Percentiles rank a stretch among this genome's conserved stretches.
These are phyloP conservation scores for Dryadomyces quercivorus DNA, from an alignment of 2,329 filamentous ascomycete genomes.

Conservation along the genomic window DNA sequence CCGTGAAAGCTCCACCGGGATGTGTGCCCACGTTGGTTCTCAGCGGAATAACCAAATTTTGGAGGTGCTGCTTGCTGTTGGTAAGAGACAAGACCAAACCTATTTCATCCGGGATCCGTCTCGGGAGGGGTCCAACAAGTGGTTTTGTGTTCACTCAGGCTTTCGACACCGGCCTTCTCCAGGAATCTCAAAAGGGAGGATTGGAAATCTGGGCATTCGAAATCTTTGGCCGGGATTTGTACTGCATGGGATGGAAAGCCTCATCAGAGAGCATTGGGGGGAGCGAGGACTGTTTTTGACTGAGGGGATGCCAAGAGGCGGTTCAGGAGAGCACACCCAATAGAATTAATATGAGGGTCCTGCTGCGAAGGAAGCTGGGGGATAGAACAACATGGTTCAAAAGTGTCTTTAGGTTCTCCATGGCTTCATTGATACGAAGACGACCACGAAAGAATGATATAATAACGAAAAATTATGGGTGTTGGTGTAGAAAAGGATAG, in stretches of 20 bases:
- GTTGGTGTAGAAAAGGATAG: no score
- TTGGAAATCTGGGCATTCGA: constrained; percentile 27
- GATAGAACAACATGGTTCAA: constrained; percentile 11
- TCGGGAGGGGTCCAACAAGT: constrained; percentile 28
- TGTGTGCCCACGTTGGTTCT: no score
- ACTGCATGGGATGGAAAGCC: constrained; percentile 46
- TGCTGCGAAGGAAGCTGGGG: constrained; percentile 4
- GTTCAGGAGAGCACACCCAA: constrained; percentile 1
- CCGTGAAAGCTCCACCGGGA: no score
- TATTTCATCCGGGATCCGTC: constrained; percentile 15
- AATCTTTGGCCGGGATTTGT: constrained; percentile 25
- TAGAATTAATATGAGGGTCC: background rate
- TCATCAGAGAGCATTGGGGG: constrained; percentile 40
- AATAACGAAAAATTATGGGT: no score
- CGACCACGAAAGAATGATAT: no score
- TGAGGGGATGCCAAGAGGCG: constrained; percentile 29
- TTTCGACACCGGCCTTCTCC: constrained; percentile 37
- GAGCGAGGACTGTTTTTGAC: constrained; percentile 37
- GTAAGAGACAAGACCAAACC: no score
- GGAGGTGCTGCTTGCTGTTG: no score
- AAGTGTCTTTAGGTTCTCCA: background rate
- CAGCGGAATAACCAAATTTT: no score
- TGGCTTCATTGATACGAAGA: background rate
- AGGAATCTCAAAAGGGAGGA: constrained; percentile 37
- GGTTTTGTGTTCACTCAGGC: no score